These are phyloP conservation scores for Boletus sp. DNA, from an alignment of 768 basidiomycete species.

Conservation along the genomic window DNA sequence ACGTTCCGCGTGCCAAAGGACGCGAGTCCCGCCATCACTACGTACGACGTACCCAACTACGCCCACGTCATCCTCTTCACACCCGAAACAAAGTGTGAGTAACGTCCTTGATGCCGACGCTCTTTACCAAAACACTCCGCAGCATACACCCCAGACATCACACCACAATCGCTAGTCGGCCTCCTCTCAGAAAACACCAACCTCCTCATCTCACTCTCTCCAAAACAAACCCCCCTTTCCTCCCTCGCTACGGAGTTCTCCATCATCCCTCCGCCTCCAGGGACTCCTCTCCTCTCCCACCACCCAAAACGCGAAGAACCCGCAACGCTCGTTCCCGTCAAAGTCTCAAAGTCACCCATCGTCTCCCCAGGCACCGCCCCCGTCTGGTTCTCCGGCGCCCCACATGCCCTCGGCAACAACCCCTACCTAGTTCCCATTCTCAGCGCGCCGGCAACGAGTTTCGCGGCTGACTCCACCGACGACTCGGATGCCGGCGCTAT, in stretches of 20 bases:
- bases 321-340: conserved; percentile 63
- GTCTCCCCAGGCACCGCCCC: conserved; percentile 50
- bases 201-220: conserved; percentile 78
- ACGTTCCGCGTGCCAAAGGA: conserved; percentile 86
- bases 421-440: conserved; percentile 84
- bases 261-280: conserved; percentile 82
- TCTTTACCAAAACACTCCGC: not conserved
- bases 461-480: conserved; percentile 63
- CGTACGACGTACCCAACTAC: conserved; percentile 73
- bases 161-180: conserved; percentile 74
- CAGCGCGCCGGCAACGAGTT: conserved; percentile 71
- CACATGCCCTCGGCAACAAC: conserved; percentile 63
- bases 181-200: conserved; percentile 74
- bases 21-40: conserved; percentile 58
- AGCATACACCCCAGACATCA: conserved; percentile 75
- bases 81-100: conserved; percentile 78
- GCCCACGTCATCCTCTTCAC: conserved; percentile 86
- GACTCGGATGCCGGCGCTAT: conserved; percentile 60
- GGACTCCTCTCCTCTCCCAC: conserved; percentile 81
- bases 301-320: conserved; percentile 74
- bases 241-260: conserved; percentile 91
- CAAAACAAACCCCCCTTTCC: conserved; percentile 69
- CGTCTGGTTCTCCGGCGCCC: conserved; percentile 75
- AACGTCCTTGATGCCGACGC: not conserved
- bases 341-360: conserved; percentile 44